phyloP scores from a whole-genome alignment of 208 protist genomes.

The Endotrypanum monterogeii region DNA sequence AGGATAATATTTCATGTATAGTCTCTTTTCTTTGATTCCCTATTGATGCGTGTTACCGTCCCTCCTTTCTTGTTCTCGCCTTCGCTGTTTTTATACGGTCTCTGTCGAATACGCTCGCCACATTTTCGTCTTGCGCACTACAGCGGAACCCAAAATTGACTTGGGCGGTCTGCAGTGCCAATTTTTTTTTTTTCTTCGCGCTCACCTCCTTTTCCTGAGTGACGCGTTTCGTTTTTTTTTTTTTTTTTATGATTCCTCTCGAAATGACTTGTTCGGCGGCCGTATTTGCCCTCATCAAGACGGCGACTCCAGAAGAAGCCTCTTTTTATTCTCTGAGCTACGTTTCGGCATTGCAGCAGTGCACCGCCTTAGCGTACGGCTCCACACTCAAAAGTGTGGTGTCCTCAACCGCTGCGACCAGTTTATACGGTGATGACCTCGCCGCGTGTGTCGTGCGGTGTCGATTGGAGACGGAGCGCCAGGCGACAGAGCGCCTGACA shows the following conservation, averaged over 20 bases:
- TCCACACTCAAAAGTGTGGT: constrained; percentile 9
- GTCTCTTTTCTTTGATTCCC: neutral
- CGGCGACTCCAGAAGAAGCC: constrained; percentile 44
- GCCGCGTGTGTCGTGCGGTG: constrained; percentile 18
- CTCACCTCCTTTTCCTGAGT: neutral
- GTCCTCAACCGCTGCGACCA: constrained; percentile 15
- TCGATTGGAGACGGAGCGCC: constrained; percentile 31
- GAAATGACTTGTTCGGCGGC: neutral
- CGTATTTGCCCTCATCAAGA: constrained; percentile 30
- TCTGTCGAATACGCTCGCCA: neutral
- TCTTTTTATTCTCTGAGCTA: constrained; percentile 75
- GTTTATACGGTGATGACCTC: constrained; percentile 19
- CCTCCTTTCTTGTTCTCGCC: neutral
- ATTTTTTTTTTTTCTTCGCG: neutral
- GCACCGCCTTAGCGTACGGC: constrained; percentile 11
- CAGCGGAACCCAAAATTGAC: neutral
- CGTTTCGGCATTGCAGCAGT: constrained; percentile 62
- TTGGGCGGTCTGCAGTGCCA: neutral
- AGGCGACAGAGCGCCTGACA: constrained; percentile 19
- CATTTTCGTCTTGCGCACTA: neutral
- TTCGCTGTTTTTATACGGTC: neutral
- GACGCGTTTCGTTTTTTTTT: no score
- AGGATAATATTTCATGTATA: neutral
- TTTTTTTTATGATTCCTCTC: neutral
- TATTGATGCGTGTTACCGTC: neutral